Conservation (phyloP, 78 protist species). For the Cavenderia fasciculata region DNA sequence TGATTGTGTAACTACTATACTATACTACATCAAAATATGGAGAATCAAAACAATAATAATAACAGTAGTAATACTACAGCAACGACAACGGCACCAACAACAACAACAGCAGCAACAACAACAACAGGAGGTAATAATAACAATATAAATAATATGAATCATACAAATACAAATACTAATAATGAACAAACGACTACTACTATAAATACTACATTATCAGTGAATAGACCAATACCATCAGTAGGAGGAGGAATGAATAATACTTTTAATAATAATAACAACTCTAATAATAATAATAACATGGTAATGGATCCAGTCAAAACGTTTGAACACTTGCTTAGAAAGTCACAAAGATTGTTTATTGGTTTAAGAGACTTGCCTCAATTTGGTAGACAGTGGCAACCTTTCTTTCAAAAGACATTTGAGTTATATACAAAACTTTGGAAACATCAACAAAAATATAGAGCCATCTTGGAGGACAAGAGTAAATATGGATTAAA, state of each 20-base stretch:
- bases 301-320: conserved; percentile 4
- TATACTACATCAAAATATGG: too few species aligned
- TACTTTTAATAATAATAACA: too few species aligned
- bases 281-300: neutral
- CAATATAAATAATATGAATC: neutral
- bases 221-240: neutral
- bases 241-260: too few species aligned
- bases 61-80: neutral
- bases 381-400: conserved; percentile 80
- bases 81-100: neutral
- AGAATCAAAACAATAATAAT: neutral
- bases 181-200: neutral
- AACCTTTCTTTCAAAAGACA: conserved; percentile 84
- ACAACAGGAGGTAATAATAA: neutral
- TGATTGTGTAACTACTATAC: too few species aligned
- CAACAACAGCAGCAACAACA: neutral
- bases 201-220: neutral
- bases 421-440: conserved; percentile 77
- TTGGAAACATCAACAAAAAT: conserved; percentile 83
- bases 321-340: conserved; percentile 65
- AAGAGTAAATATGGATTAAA: conserved; percentile 60
- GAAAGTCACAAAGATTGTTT: conserved; percentile 59
- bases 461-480: conserved; percentile 51
- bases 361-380: conserved; percentile 80
- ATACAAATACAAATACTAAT: too few species aligned